A percentile compares a stretch with the other conserved stretches of the same genome.
These are phyloP conservation scores for Arthroderma sp. DNA, from an alignment of 2,329 filamentous ascomycete genomes.

Conservation along the genomic window DNA sequence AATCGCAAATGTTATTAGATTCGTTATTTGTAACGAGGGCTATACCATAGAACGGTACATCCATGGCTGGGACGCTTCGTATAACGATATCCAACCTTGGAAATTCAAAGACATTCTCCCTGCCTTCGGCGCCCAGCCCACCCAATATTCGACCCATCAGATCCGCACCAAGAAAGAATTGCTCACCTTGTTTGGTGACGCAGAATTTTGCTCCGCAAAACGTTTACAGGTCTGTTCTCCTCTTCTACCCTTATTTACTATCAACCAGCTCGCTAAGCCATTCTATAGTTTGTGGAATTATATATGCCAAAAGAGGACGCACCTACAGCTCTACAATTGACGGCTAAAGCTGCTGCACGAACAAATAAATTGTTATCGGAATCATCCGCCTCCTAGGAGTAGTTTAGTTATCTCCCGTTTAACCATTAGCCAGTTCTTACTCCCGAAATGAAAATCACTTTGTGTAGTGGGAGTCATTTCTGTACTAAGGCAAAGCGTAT, in stretches of 20 bases:
- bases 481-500: no score
- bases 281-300: conserved; percentile 60
- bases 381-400: no score
- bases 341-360: conserved; percentile 54
- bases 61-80: conserved; percentile 60
- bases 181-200: conserved; percentile 47
- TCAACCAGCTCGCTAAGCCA: conserved; percentile 9
- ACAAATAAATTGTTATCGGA: conserved; percentile 33
- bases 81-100: conserved; percentile 69
- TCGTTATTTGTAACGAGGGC: conserved; percentile 70
- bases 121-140: conserved; percentile 49
- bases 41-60: conserved; percentile 79
- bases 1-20: conserved; percentile 21
- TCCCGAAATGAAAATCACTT: no score
- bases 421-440: no score
- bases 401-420: no score
- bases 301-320: conserved; percentile 67
- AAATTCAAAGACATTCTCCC: conserved; percentile 53
- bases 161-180: conserved; percentile 55
- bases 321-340: conserved; percentile 52
- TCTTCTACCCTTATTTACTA: not conserved
- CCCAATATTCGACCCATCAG: conserved; percentile 46
- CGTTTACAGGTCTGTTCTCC: conserved; percentile 22
- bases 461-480: no score
- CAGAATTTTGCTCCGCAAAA: conserved; percentile 44